Base-by-base conservation (phyloP, 2,329 filamentous ascomycete species). In the Cytospora mali region DNA sequence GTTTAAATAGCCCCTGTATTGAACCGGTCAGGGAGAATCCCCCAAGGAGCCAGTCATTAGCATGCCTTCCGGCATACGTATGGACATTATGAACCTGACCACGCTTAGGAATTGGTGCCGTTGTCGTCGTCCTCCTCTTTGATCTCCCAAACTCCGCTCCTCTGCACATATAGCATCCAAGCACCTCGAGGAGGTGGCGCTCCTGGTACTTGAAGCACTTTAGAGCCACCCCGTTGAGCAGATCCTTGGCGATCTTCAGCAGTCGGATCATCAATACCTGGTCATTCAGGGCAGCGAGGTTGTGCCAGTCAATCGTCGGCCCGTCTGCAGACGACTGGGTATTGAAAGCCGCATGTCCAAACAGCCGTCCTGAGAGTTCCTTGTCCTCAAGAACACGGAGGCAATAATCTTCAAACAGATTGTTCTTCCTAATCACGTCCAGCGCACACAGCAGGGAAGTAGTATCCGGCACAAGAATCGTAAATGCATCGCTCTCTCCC, bases 101-200 rank as follows among this genome's bases (percentile, higher is more conserved):
- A 18, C 58, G 58, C 28, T 35, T 39, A n/a, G 35, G 35, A 18
- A 6, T n/a, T 2, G 55, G 18, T 10, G 59, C 31, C 16, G 35
- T 28, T 21, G 42, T 33, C 42, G n/a, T 62, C 23, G 16, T 35
- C n/a, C 31, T 46, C 42, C 56, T 61, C 55, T 55, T 55, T 9
- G 35, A 28, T 14, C 55, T 53, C 9, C 62, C 62, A 28, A 64
- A 64, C 25, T 64, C 59, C 11, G 62, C 62, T 1, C 62, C 63
- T 83, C 81, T 13, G 69, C 65, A 65, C 65, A 68, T 63, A 49
- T 67, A 68, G 42, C 66, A 67, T 6, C 68, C 68, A 5, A 68
- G 51, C 3, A 64, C 58, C 25, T 70, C 66, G 3, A 70, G 57
- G 13, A 68, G 55, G 53, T 66, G 66, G 13, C 66, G 62, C 54